Evolutionary conservation across 805 yeast genomes (phyloP).

Genomic region (Hanseniaspora nectarophila): DNA sequence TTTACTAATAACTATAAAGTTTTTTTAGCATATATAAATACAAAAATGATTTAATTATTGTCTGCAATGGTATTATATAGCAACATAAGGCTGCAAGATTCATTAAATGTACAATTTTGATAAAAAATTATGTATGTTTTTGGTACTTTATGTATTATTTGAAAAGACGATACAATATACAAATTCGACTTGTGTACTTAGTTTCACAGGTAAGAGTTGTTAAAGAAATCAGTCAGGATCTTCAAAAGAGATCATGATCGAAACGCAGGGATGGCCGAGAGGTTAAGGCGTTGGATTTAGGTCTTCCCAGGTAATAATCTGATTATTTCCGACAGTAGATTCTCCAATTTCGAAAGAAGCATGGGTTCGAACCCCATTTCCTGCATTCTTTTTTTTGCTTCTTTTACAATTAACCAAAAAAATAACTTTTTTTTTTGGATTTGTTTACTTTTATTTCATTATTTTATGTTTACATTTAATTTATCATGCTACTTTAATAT

Average conservation of each 20-base stretch:
- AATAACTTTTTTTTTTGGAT: background rate
- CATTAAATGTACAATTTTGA: background rate
- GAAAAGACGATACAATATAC: background rate
- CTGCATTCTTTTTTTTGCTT: constrained; percentile 20
- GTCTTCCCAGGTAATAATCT: constrained; percentile 13
- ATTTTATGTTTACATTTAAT: no score
- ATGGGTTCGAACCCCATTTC: constrained; percentile 29
- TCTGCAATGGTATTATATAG: no score
- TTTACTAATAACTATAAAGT: no score
- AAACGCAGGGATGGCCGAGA: constrained; percentile 25
- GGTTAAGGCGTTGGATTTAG: constrained; percentile 29
- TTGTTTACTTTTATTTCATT: no score
- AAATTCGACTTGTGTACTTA: background rate
- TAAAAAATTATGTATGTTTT: background rate
- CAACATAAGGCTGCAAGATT: no score
- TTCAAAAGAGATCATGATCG: constrained; percentile 13
- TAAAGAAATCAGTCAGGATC: background rate
- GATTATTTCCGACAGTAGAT: constrained; percentile 3
- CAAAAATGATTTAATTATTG: background rate
- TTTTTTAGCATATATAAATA: no score
- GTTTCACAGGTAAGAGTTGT: background rate
- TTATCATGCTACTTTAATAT: no score
- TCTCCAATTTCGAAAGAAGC: constrained; percentile 28
- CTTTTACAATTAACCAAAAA: no score
- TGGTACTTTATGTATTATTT: background rate